These are phyloP conservation scores for Podaxis carcinomalis DNA, from an alignment of 768 basidiomycete species.

Conservation along the genomic window DNA sequence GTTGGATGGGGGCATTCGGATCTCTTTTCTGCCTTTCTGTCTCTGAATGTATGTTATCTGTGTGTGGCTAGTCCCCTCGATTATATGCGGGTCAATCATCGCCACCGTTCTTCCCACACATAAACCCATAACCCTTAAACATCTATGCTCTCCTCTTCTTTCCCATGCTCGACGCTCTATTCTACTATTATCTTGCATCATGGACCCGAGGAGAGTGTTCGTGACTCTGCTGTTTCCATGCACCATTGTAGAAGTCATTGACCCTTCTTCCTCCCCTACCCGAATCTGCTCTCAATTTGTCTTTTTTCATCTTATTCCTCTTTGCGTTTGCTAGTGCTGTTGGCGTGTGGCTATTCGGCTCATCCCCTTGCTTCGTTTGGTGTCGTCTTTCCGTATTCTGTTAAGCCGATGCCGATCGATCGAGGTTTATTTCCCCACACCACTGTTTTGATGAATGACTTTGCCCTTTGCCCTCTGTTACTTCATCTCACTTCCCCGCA, in stretches of 20 bases:
- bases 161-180: not conserved
- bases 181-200: constrained; percentile 1
- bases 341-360: not conserved
- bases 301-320: constrained; percentile 1
- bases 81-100: not conserved
- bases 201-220: not conserved
- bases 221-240: constrained; percentile 6
- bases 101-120: not conserved
- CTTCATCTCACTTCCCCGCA: no score
- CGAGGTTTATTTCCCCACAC: constrained; percentile 1
- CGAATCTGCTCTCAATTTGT: constrained; percentile 10
- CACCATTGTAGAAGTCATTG: constrained; percentile 6
- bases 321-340: not conserved
- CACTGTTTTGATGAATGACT: not conserved
- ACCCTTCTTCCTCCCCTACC: constrained; percentile 2
- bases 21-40: not conserved
- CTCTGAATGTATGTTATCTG: not conserved
- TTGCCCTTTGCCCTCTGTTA: not conserved
- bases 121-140: not conserved
- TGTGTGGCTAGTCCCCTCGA: not conserved
- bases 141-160: not conserved
- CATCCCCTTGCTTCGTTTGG: not conserved
- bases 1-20: not conserved
- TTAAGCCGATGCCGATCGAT: not conserved
- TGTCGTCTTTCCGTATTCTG: not conserved